phyloP scores from a whole-genome alignment of 2,329 filamentous ascomycete genomes.

The Calonectria henricotiae region DNA sequence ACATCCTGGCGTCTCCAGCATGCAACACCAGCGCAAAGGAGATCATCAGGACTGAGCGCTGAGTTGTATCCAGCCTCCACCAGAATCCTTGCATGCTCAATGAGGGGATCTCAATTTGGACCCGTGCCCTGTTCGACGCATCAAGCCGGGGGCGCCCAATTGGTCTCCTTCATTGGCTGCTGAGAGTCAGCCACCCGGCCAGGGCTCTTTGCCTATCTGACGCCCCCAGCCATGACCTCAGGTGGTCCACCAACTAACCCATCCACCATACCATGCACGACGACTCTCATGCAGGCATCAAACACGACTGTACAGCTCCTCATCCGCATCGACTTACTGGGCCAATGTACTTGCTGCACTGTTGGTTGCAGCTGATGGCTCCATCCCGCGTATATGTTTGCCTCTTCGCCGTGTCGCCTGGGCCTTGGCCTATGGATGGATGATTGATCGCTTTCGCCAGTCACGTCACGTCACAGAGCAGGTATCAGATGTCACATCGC shows the following conservation, averaged over 20 bases:
- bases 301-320: slow-evolving; percentile 13
- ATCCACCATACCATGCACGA: not conserved
- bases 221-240: slow-evolving; percentile 13
- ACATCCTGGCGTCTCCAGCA: slow-evolving; percentile 22
- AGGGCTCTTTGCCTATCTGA: slow-evolving; percentile 13
- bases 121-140: slow-evolving; percentile 19
- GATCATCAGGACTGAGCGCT: slow-evolving; percentile 24
- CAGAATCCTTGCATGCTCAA: slow-evolving; percentile 15
- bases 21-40: slow-evolving; percentile 4
- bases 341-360: slow-evolving; percentile 3
- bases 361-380: slow-evolving; percentile 19
- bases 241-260: slow-evolving; percentile 26
- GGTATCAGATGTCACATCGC: slow-evolving; percentile 31
- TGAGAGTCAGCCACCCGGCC: slow-evolving; percentile 27
- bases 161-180: slow-evolving; percentile 33
- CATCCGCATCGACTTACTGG: slow-evolving; percentile 14
- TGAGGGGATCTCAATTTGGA: slow-evolving; percentile 25
- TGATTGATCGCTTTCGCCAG: slow-evolving; percentile 21
- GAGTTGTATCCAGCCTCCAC: slow-evolving; percentile 24
- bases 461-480: slow-evolving; percentile 25
- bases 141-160: slow-evolving; percentile 33
- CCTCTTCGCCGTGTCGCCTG: not conserved
- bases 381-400: slow-evolving; percentile 8
- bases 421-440: not conserved
- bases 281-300: slow-evolving; percentile 1